These are phyloP conservation scores for Huntiella omanensis DNA, from an alignment of 2,329 filamentous ascomycete species.

Conservation along the genomic window DNA sequence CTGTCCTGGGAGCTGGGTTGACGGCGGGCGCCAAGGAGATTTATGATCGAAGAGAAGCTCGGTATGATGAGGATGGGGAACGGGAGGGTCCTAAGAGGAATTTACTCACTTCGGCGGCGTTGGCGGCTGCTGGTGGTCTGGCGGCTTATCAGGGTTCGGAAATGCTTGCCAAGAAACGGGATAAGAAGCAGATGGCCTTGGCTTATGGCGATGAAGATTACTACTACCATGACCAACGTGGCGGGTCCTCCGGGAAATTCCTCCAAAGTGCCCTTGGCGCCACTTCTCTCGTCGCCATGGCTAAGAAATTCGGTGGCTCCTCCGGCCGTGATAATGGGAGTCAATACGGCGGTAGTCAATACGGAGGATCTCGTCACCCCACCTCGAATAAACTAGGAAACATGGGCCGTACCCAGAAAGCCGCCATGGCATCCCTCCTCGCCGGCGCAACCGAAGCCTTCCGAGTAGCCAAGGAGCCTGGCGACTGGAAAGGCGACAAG, in stretches of 20 bases:
- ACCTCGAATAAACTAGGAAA: constrained; percentile 28
- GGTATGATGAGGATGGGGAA: constrained; percentile 25
- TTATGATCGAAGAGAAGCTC: constrained; percentile 42
- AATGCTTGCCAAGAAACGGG: constrained; percentile 40
- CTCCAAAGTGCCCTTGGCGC: constrained; percentile 43
- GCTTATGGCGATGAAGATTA: constrained; percentile 36
- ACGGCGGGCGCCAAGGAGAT: constrained; percentile 48
- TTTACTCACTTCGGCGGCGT: constrained; percentile 36
- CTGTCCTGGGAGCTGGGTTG: constrained; percentile 43
- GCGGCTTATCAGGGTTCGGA: constrained; percentile 46
- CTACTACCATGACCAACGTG: constrained; percentile 33
- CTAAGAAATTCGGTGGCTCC: constrained; percentile 37
- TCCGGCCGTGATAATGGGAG: background rate
- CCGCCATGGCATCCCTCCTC: constrained; percentile 75
- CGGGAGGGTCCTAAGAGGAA: constrained; percentile 30
- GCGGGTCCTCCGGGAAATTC: constrained; percentile 41
- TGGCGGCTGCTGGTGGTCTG: constrained; percentile 44
- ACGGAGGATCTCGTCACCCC: background rate
- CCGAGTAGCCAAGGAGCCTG: constrained; percentile 72
- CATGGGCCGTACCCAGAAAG: constrained; percentile 37
- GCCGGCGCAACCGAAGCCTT: constrained; percentile 87
- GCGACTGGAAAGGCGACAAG: constrained; percentile 78
- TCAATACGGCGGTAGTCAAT: constrained; percentile 17
- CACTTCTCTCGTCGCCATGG: constrained; percentile 41
- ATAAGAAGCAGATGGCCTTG: constrained; percentile 35